Conservation (phyloP, 352 stramenopile genomes). For the Aphanomyces invadans region DNA sequence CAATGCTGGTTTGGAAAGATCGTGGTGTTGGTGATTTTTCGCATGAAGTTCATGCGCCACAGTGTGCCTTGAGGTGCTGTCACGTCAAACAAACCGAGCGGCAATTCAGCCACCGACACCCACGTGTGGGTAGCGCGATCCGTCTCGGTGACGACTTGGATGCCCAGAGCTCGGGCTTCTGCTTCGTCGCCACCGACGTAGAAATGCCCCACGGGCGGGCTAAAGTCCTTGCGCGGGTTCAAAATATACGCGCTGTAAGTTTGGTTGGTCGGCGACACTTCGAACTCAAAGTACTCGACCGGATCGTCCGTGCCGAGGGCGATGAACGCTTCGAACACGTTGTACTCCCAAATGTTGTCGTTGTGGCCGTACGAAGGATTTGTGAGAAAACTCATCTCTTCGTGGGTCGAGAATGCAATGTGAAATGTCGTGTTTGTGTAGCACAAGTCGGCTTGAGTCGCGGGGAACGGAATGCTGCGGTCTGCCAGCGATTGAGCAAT, state of each 20-base stretch:
- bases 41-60: slow-evolving; percentile 25
- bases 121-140: neutral
- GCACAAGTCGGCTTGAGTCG: slow-evolving; percentile 13
- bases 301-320: slow-evolving; percentile 13
- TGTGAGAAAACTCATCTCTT: neutral
- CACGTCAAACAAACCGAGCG: slow-evolving; percentile 14
- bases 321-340: slow-evolving; percentile 20
- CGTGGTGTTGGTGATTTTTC: slow-evolving; percentile 1
- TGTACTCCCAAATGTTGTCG: slow-evolving; percentile 25
- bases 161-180: slow-evolving; percentile 6
- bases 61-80: neutral
- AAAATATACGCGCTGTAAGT: slow-evolving; percentile 23
- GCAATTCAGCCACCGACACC: neutral
- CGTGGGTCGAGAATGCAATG: neutral
- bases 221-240: slow-evolving; percentile 21
- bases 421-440: slow-evolving; percentile 15
- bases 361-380: slow-evolving; percentile 18
- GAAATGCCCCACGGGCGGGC: slow-evolving; percentile 15
- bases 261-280: slow-evolving; percentile 22
- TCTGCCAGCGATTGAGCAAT: neutral
- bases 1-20: neutral
- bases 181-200: neutral
- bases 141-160: neutral
- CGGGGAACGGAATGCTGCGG: neutral
- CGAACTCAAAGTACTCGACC: slow-evolving; percentile 23